Conservation (phyloP, 495 filamentous ascomycete genomes). For the Penicillium coprophilum region DNA sequence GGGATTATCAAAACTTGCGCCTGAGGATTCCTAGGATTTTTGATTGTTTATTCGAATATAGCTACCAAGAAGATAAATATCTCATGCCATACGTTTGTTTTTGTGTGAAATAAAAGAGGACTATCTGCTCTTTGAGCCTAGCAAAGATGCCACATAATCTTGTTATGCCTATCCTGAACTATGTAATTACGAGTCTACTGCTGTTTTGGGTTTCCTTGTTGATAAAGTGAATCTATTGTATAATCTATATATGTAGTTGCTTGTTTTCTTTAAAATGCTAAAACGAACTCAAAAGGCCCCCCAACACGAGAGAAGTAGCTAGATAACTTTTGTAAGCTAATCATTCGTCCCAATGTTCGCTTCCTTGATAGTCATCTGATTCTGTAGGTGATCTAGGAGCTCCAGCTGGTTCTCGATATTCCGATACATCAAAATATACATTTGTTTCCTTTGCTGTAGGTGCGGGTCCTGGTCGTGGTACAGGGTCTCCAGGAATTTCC, state of each 20-base stretch:
- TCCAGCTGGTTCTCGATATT: too few species aligned
- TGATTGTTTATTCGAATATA: not conserved
- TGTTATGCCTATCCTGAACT: not conserved
- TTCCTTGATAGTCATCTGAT: too few species aligned
- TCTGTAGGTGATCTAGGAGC: too few species aligned
- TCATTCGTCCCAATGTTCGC: too few species aligned
- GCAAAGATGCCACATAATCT: not conserved
- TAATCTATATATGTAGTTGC: not conserved
- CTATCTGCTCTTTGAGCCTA: too few species aligned
- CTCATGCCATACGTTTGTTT: not conserved
- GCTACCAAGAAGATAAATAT: not conserved
- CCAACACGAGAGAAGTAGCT: not conserved
- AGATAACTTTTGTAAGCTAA: not conserved
- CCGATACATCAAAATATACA: too few species aligned
- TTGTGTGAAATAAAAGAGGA: too few species aligned
- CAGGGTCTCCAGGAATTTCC: too few species aligned
- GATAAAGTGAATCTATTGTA: not conserved
- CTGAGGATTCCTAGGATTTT: conserved; percentile 3
- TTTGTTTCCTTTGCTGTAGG: too few species aligned
- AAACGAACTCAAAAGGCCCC: not conserved
- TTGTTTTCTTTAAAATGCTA: not conserved
- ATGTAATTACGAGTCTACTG: too few species aligned
- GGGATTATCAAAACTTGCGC: conserved; percentile 29
- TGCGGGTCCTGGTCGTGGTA: too few species aligned
- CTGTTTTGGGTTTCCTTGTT: not conserved